A percentile compares a stretch with the other conserved stretches of the same genome.
Conservation (phyloP, 2,329 filamentous ascomycete species). For the Emmonsia crescens region DNA sequence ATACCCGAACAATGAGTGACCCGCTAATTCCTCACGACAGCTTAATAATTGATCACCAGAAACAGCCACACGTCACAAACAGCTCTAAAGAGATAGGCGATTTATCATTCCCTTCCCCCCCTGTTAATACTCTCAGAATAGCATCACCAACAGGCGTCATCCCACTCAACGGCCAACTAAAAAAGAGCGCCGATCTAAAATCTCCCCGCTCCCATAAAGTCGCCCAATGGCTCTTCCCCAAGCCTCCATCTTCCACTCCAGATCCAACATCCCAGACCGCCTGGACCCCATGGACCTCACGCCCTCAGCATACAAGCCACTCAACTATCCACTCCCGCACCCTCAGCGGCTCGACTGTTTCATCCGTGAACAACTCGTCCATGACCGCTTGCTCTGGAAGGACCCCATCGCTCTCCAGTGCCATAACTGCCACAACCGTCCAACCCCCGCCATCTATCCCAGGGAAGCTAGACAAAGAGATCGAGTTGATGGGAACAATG, state of each 20-base stretch:
- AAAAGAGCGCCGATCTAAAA: constrained; percentile 8
- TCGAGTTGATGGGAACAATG: constrained; percentile 7
- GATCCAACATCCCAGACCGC: constrained; percentile 13
- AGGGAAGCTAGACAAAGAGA: constrained; percentile 14
- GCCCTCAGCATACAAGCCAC: constrained; percentile 2
- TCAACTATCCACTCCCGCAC: constrained; percentile 18
- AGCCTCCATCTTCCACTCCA: constrained; percentile 9
- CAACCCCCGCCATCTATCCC: constrained; percentile 10
- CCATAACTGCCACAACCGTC: constrained; percentile 13
- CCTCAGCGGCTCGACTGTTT: constrained; percentile 26
- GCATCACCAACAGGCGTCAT: not conserved
- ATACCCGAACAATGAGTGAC: constrained; percentile 4
- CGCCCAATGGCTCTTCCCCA: constrained; percentile 24
- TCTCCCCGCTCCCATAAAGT: constrained; percentile 20
- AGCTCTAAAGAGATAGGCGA: not conserved
- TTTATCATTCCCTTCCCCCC: not conserved
- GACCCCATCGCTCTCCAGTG: constrained; percentile 24
- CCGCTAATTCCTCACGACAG: constrained; percentile 9
- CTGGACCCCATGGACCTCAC: not conserved
- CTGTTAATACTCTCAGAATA: not conserved
- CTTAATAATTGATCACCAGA: not conserved
- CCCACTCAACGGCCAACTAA: constrained; percentile 6
- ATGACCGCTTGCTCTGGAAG: constrained; percentile 13
- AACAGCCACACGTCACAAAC: not conserved
- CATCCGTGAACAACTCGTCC: constrained; percentile 20